These are phyloP conservation scores for Xylariaceae sp. DNA, from an alignment of 2,329 filamentous ascomycete species.

Conservation along the genomic window DNA sequence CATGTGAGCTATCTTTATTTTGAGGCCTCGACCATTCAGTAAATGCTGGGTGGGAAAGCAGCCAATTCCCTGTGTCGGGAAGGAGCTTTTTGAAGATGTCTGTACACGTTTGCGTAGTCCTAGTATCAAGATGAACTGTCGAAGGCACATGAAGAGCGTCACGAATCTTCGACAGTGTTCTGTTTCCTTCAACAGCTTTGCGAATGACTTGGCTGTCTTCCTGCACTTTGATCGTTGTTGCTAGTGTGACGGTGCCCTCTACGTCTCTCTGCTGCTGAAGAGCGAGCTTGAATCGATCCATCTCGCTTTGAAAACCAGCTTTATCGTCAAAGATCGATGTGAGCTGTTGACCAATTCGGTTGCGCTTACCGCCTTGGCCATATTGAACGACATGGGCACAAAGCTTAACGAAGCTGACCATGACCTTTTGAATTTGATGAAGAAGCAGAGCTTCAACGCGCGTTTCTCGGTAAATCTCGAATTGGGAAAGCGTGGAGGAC, in stretches of 20 bases:
- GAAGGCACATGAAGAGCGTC: conserved; percentile 14
- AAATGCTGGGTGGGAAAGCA: conserved; percentile 15
- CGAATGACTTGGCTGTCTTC: no score
- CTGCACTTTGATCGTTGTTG: no score
- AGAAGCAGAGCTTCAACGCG: conserved; percentile 16
- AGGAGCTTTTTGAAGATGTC: conserved; percentile 13
- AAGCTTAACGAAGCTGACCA: conserved; percentile 27
- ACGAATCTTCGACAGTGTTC: conserved; percentile 19
- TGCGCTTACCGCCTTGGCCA: conserved; percentile 20
- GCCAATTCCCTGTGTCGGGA: conserved; percentile 12
- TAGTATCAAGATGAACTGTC: conserved; percentile 21
- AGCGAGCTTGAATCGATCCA: conserved; percentile 18
- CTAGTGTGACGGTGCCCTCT: conserved; percentile 24
- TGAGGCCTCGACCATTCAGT: conserved; percentile 11
- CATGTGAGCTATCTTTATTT: conserved; percentile 11
- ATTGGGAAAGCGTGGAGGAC: conserved; percentile 22
- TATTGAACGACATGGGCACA: conserved; percentile 28
- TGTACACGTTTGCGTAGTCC: conserved; percentile 22
- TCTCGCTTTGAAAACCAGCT: conserved; percentile 17
- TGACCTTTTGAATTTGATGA: conserved; percentile 18
- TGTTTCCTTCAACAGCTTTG: no score
- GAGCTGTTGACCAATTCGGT: conserved; percentile 14
- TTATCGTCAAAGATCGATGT: conserved; percentile 24
- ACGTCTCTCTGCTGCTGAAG: conserved; percentile 21
- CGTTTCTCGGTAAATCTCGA: conserved; percentile 22